Conservation (phyloP, 805 yeast genomes). For the Torulaspora delbrueckii region DNA sequence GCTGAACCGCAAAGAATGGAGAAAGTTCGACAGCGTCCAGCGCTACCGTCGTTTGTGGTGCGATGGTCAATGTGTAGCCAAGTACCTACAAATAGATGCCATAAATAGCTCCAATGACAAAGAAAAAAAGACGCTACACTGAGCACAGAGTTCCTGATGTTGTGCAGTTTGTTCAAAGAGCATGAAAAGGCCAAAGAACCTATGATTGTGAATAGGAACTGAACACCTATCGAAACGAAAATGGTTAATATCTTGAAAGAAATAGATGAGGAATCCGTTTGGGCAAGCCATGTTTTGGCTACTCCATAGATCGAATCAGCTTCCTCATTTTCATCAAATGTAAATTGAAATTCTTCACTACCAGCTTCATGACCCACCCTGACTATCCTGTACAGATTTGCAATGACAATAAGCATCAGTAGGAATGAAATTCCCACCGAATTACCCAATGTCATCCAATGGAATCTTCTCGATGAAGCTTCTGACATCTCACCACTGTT, state of each 20-base stretch:
- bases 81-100: slow-evolving; percentile 69
- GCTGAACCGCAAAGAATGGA: slow-evolving; percentile 47
- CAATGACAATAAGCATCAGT: slow-evolving; percentile 57
- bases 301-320: slow-evolving; percentile 26
- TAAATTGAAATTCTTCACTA: slow-evolving; percentile 17
- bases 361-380: slow-evolving; percentile 23
- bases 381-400: slow-evolving; percentile 44
- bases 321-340: slow-evolving; percentile 24
- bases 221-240: slow-evolving; percentile 69
- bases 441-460: slow-evolving; percentile 73
- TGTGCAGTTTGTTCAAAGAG: slow-evolving; percentile 55
- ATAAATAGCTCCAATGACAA: slow-evolving; percentile 67
- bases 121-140: slow-evolving; percentile 54
- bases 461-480: slow-evolving; percentile 48
- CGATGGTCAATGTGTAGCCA: slow-evolving; percentile 41
- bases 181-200: slow-evolving; percentile 58
- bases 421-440: slow-evolving; percentile 61
- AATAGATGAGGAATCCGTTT: slow-evolving; percentile 29
- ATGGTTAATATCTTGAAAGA: slow-evolving; percentile 43
- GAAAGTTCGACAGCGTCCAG: slow-evolving; percentile 14
- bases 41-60: slow-evolving; percentile 18
- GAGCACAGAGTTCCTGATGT: slow-evolving; percentile 62
- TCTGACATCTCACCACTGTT: slow-evolving; percentile 42
- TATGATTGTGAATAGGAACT: slow-evolving; percentile 57
- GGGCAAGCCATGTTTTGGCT: slow-evolving; percentile 57